Evolutionary conservation across 2,329 filamentous ascomycete genomes (phyloP), one percentile per base, ranked within the genome.

Genomic region (Xylariaceae sp.): DNA sequence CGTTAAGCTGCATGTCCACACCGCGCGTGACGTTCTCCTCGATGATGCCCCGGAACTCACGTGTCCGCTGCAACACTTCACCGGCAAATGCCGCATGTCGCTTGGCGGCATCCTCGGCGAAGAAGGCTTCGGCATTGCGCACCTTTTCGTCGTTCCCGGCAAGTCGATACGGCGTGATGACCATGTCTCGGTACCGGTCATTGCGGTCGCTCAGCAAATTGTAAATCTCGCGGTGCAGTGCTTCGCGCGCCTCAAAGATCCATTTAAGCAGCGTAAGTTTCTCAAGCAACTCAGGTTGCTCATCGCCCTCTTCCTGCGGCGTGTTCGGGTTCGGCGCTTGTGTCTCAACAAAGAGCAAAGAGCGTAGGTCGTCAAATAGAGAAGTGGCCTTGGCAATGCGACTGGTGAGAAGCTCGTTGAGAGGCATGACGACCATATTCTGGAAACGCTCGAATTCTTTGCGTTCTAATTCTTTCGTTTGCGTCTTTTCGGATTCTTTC

Each of bases 241-340:
- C 77, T 67, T 98, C 93, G n/a, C 91, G 83, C 1, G 87, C 86
- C 64, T 98, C 93, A 57, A 96, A 97, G 7, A 97, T 82, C 91
- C 93, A 97, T 61, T 97, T 98, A 12, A 97, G 75, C 38, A 96
- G 79, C 0, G 92, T 97, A 11, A 98, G 75, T 67, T 95, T 95
- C 66, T 98, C 93, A 2, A 97, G 73, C 0, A 97, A 76, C 66
- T 98, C 93, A 0, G 93, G 93, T 62, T 91, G 84, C 64, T 96
- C 92, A 56, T 97, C 92, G 16, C 93, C 92, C 68, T 96, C 92
- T 65, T 95, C 90, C 64, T 96, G 91, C 0, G 90, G 86, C 65
- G 89, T 82, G 59, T 95, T 92, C 0, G 90, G 86, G 52, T 82
- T 80, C 4, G 77, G 72, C 36, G 76, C 73, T 62, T 79, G 85